Evolutionary conservation across 768 basidiomycete genomes (phyloP).

Genomic region (Termitomyces bulborhizus): DNA sequence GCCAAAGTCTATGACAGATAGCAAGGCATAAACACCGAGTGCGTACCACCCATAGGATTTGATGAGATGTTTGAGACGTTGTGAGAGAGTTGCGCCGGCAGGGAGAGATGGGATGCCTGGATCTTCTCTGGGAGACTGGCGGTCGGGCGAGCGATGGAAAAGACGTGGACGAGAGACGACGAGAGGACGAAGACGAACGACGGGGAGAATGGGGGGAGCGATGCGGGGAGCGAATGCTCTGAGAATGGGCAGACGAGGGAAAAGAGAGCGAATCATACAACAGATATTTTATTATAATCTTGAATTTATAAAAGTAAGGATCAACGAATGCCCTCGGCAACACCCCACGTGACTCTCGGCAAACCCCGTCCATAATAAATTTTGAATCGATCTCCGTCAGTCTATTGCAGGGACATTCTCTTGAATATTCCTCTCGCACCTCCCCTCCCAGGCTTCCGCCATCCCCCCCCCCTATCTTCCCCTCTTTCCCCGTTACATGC

Average conservation of each 20-base stretch:
- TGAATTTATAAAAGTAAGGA: too few species aligned
- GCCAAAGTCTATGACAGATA: slow-evolving; percentile 75
- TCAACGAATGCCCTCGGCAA: slow-evolving; percentile 1
- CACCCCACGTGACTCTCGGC: background rate
- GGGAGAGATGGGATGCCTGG: slow-evolving; percentile 29
- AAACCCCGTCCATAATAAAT: slow-evolving; percentile 2
- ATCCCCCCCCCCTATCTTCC: slow-evolving; percentile 2
- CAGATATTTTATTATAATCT: too few species aligned
- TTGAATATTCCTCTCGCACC: slow-evolving; percentile 1
- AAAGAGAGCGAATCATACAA: slow-evolving; percentile 15
- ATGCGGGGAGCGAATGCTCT: slow-evolving; percentile 38
- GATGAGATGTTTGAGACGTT: slow-evolving; percentile 75
- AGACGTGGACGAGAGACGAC: slow-evolving; percentile 27
- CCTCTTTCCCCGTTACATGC: slow-evolving; percentile 32
- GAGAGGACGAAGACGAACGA: slow-evolving; percentile 28
- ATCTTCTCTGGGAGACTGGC: slow-evolving; percentile 33
- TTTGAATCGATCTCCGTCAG: background rate
- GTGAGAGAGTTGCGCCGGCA: slow-evolving; percentile 51
- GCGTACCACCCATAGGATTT: slow-evolving; percentile 97
- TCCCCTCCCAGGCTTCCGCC: background rate
- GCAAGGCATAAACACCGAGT: slow-evolving; percentile 76
- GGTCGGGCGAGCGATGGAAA: slow-evolving; percentile 43
- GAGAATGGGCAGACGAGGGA: slow-evolving; percentile 40
- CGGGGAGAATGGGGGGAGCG: slow-evolving; percentile 45
- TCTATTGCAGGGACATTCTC: background rate